phyloP scores from a whole-genome alignment of 2,329 filamentous ascomycete species.

The Curvularia eragrostidis region DNA sequence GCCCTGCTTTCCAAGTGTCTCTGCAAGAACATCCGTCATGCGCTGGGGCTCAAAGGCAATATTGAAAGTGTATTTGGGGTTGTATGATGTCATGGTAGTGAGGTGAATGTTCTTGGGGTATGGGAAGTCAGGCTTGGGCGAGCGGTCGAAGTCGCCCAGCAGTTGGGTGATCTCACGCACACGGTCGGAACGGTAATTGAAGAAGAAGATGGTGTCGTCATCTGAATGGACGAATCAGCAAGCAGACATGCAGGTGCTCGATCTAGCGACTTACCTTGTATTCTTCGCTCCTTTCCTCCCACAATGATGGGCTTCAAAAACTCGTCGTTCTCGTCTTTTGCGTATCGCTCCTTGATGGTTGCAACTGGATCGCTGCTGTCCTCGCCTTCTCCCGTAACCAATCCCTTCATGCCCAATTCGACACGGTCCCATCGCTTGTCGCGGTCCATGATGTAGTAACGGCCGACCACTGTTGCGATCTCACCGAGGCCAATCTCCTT shows the following conservation, averaged over 20 bases:
- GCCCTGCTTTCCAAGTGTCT: constrained; percentile 90
- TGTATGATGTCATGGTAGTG: constrained; percentile 99
- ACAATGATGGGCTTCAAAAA: constrained; percentile 98
- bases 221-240: constrained; percentile 60
- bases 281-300: constrained; percentile 81
- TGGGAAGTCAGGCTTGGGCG: constrained; percentile 85
- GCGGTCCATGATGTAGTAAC: constrained; percentile 99
- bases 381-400: constrained; percentile 87
- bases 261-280: constrained; percentile 68
- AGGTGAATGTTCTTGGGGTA: constrained; percentile 88
- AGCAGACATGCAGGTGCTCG: constrained; percentile 40
- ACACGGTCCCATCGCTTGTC: constrained; percentile 99
- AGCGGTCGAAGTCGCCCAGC: constrained; percentile 89
- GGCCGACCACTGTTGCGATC: constrained; percentile 89
- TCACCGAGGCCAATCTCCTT: constrained; percentile 87
- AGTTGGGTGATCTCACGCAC: constrained; percentile 96
- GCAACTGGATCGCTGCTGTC: constrained; percentile 82
- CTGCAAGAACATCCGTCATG: constrained; percentile 98
- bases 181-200: constrained; percentile 99
- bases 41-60: constrained; percentile 92
- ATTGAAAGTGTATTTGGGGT: constrained; percentile 89
- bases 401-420: constrained; percentile 85
- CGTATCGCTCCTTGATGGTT: constrained; percentile 87
- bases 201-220: constrained; percentile 96
- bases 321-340: constrained; percentile 89